Evolutionary conservation across 2,329 filamentous ascomycete species (phyloP), one percentile per base, ranked within the genome.

Genomic region (Ceratocystis colombiana): DNA sequence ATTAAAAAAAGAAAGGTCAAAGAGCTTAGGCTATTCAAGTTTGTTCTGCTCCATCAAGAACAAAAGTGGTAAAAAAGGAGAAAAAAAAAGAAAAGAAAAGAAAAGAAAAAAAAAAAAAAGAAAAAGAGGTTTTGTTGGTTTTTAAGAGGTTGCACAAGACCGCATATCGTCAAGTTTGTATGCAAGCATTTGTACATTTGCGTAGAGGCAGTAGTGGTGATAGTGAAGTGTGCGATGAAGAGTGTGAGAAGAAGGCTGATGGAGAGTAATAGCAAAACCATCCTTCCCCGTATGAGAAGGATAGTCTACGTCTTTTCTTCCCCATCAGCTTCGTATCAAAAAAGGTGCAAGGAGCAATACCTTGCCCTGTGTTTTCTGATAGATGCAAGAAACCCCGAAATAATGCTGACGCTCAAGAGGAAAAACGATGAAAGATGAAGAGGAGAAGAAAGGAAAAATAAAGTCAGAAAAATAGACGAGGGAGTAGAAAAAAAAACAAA

Each of bases 281-380:
- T 10, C 2, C 15, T 12, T 28, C 22, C 25, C 28, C 53, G 28
- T 57, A 8, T 22, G 22, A 50, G 8, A 22, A 50, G 48, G 48
- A 20, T n/a, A 22, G 8, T 2, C 10, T 15, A 12, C 15, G 46
- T 22, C 48, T 8, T 8, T 25, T 12, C 48, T 50, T 20, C 12
- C 4, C 25, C 28, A 15, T 25, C 22, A 30, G 53, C 53, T 33
- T 33, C 17, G 28, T 41, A 41, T 30, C 53, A 33, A 57, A 63
- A 33, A 33, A 44, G 61, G 66, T 67, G 55, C 66, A 67, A 67
- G 55, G 66, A 67, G 66, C 66, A 67, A 64, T 67, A 67, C 66
- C 66, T 55, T 65, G 66, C 63, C 66, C 61, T 44, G 20, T 48
- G 64, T 65, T 48, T 63, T 45, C 30, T 15, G 25, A 46, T 28